Conservation (phyloP, 2,329 filamentous ascomycete genomes). For the Aspergillus spinulosporus region DNA sequence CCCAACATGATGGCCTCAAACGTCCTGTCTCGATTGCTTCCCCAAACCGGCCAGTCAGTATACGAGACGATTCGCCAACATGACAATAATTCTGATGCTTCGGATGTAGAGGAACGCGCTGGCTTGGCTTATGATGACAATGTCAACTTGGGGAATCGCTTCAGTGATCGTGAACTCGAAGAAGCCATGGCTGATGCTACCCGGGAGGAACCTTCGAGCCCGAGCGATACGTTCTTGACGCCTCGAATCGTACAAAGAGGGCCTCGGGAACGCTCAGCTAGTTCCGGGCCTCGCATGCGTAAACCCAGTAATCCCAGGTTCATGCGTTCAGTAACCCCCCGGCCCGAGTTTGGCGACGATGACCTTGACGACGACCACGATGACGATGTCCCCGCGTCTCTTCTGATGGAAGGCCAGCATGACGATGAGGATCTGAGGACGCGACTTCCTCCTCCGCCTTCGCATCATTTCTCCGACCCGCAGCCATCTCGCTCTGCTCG, state of each 20-base stretch:
- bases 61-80: conserved; percentile 51
- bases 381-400: conserved; percentile 64
- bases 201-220: conserved; percentile 49
- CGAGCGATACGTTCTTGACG: conserved; percentile 43
- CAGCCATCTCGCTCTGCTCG: conserved; percentile 38
- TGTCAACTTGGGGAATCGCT: conserved; percentile 50
- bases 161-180: conserved; percentile 59
- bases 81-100: conserved; percentile 47
- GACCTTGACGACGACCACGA: conserved; percentile 46
- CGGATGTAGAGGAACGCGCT: conserved; percentile 48
- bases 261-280: conserved; percentile 14
- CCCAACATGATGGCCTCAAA: conserved; percentile 45
- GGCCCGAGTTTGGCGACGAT: conserved; percentile 54
- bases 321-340: conserved; percentile 32
- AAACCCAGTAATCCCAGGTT: conserved; percentile 34
- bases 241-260: conserved; percentile 31
- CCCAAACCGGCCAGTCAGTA: conserved; percentile 51
- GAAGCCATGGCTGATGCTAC: conserved; percentile 55
- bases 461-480: conserved; percentile 27
- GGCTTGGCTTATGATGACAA: conserved; percentile 53
- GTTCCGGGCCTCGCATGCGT: conserved; percentile 26
- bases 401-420: conserved; percentile 58
- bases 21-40: conserved; percentile 46
- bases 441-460: conserved; percentile 40
- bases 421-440: conserved; percentile 39